Percentiles rank a stretch among this genome's conserved stretches.
Conservation (phyloP, 2,329 filamentous ascomycete species). For the Sarocladiaceae sp. region DNA sequence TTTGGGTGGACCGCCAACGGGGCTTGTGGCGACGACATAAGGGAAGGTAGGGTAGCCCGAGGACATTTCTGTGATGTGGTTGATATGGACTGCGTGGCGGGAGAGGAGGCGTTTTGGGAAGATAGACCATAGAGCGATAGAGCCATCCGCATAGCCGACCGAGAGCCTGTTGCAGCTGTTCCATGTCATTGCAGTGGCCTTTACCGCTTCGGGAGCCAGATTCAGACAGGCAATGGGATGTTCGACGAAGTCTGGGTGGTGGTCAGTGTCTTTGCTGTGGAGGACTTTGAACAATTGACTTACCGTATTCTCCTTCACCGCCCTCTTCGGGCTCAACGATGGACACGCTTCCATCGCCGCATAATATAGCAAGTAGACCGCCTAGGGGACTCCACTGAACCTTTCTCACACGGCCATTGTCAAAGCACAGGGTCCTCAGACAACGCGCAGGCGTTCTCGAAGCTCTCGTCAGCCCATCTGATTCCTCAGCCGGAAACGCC, state of each 20-base stretch:
- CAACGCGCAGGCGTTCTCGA: constrained; percentile 31
- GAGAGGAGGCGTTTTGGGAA: constrained; percentile 41
- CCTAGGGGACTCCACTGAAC: constrained; percentile 48
- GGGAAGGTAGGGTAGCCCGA: constrained; percentile 52
- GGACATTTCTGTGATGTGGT: constrained; percentile 46
- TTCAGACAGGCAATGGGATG: constrained; percentile 37
- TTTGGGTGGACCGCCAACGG: constrained; percentile 46
- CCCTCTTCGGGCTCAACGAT: constrained; percentile 36
- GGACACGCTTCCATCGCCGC: constrained; percentile 43
- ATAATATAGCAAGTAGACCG: constrained; percentile 42
- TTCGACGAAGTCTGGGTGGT: constrained; percentile 35
- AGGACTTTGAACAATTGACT: constrained; percentile 13
- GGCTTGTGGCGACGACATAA: constrained; percentile 47
- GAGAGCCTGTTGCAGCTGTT: constrained; percentile 47
- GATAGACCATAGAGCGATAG: constrained; percentile 50
- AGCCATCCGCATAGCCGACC: constrained; percentile 51
- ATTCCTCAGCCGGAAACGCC: constrained; percentile 32
- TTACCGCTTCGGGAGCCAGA: constrained; percentile 38
- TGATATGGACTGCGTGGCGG: constrained; percentile 47
- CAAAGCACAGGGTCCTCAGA: constrained; percentile 38
- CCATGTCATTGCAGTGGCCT: constrained; percentile 49
- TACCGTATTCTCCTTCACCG: constrained; percentile 34
- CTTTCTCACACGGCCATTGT: constrained; percentile 43
- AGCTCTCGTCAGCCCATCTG: constrained; percentile 26
- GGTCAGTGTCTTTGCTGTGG: constrained; percentile 16